phyloP scores from a whole-genome alignment of 164 flowering plant species.

The Piper longum region DNA sequence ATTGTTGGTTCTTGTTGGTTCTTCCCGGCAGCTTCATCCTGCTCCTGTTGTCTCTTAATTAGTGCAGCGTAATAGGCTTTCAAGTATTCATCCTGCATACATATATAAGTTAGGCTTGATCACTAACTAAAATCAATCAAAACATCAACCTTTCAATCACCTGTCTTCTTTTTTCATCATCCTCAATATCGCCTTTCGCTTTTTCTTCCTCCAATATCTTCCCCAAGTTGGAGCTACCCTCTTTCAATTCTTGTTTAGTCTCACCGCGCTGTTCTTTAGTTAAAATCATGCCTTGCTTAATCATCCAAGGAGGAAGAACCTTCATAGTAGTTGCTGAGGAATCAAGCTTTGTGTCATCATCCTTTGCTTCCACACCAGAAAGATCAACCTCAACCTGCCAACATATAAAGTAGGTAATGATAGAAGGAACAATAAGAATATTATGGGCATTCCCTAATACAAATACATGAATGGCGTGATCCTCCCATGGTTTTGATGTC shows the following conservation, averaged over 20 bases:
- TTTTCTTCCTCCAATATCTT: constrained; percentile 55
- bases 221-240: constrained; percentile 21
- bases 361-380: constrained; percentile 57
- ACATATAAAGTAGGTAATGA: constrained; percentile 2
- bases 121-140: background rate
- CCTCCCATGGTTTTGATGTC: no score
- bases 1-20: constrained; percentile 11
- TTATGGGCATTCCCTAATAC: background rate
- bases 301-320: constrained; percentile 99
- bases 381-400: constrained; percentile 88
- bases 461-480: background rate
- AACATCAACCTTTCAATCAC: constrained; percentile 14
- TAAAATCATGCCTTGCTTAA: constrained; percentile 86
- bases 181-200: constrained; percentile 17
- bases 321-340: constrained; percentile 30
- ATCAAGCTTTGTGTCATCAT: constrained; percentile 59
- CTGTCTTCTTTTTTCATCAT: constrained; percentile 48
- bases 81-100: constrained; percentile 62
- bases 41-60: constrained; percentile 41
- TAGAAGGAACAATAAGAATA: background rate
- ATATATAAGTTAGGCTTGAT: background rate
- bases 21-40: constrained; percentile 34
- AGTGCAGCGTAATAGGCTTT: constrained; percentile 86
- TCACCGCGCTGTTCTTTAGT: constrained; percentile 88
- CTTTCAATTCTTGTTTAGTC: constrained; percentile 43